Evolutionary conservation across 306 rosid genomes (phyloP).

Genomic region (Cicer arietinum): DNA sequence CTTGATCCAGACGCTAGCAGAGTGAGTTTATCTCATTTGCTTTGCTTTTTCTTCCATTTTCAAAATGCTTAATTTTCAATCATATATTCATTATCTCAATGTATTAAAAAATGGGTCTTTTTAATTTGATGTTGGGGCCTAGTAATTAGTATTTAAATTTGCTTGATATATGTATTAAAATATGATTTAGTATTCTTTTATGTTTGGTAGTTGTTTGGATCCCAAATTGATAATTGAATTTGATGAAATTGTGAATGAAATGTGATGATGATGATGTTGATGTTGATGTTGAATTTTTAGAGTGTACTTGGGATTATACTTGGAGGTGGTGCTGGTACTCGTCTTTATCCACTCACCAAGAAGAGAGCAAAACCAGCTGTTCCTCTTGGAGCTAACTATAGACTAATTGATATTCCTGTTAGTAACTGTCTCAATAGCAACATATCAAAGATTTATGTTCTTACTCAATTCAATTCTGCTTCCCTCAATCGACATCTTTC

Average conservation of each 20-base stretch:
- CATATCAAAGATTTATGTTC: slow-evolving; percentile 90
- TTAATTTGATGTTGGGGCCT: background rate
- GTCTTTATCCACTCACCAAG: slow-evolving; percentile 92
- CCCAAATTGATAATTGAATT: background rate
- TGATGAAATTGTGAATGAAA: slow-evolving; percentile 16
- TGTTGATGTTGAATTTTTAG: slow-evolving; percentile 45
- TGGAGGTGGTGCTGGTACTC: slow-evolving; percentile 98
- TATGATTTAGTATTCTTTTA: no score
- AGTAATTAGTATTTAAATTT: background rate
- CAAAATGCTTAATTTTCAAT: background rate
- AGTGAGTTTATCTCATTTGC: slow-evolving; percentile 47
- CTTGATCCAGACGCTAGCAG: slow-evolving; percentile 99
- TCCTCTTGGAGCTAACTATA: slow-evolving; percentile 95
- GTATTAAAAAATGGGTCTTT: background rate
- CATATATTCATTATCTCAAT: slow-evolving; percentile 1
- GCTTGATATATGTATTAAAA: background rate
- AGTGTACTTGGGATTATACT: slow-evolving; percentile 94
- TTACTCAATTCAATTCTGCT: slow-evolving; percentile 96
- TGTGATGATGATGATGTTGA: slow-evolving; percentile 7
- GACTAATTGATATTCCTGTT: slow-evolving; percentile 96
- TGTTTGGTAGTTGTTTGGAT: background rate
- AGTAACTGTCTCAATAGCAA: slow-evolving; percentile 97
- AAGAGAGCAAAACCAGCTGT: slow-evolving; percentile 99
- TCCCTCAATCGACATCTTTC: slow-evolving; percentile 97
- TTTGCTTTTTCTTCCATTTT: background rate